phyloP scores from a whole-genome alignment of 805 yeast genomes.

The Candida parachauliodes region DNA sequence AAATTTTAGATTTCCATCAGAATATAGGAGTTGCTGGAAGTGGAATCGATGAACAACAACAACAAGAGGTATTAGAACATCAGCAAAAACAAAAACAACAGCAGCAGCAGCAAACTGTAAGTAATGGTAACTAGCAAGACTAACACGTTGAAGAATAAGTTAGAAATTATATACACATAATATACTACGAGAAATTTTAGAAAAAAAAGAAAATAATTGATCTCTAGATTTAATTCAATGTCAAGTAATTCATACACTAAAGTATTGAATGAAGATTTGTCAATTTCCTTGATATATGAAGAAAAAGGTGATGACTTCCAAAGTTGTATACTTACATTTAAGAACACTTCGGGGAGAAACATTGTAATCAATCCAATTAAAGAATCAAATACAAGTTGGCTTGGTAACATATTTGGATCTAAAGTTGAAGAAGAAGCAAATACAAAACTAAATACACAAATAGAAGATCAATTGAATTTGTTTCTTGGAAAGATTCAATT shows the following conservation, averaged over 20 bases:
- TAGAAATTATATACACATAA: not conserved
- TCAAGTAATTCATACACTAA: slow-evolving; percentile 13
- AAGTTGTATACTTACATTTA: slow-evolving; percentile 22
- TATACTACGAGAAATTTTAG: not conserved
- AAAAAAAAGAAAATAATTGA: slow-evolving; percentile 2
- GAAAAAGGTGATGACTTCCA: not conserved
- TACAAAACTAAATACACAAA: not conserved
- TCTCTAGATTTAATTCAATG: not conserved
- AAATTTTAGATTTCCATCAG: slow-evolving; percentile 93
- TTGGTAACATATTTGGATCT: slow-evolving; percentile 13
- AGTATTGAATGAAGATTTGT: slow-evolving; percentile 18
- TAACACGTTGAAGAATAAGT: slow-evolving; percentile 5
- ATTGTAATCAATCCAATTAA: slow-evolving; percentile 9
- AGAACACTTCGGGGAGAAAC: slow-evolving; percentile 16
- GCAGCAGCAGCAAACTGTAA: slow-evolving; percentile 17
- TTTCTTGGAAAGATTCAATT: slow-evolving; percentile 38
- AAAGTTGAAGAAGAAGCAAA: slow-evolving; percentile 1
- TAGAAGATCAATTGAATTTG: slow-evolving; percentile 12
- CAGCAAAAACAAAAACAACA: slow-evolving; percentile 16
- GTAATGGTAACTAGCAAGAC: not conserved
- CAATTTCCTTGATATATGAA: slow-evolving; percentile 18
- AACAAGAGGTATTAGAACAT: slow-evolving; percentile 18
- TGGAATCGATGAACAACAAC: slow-evolving; percentile 16
- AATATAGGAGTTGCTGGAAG: slow-evolving; percentile 50
- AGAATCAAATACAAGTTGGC: slow-evolving; percentile 14